Base-by-base conservation (phyloP, 164 flowering plant genomes). In the Annona squamosa region DNA sequence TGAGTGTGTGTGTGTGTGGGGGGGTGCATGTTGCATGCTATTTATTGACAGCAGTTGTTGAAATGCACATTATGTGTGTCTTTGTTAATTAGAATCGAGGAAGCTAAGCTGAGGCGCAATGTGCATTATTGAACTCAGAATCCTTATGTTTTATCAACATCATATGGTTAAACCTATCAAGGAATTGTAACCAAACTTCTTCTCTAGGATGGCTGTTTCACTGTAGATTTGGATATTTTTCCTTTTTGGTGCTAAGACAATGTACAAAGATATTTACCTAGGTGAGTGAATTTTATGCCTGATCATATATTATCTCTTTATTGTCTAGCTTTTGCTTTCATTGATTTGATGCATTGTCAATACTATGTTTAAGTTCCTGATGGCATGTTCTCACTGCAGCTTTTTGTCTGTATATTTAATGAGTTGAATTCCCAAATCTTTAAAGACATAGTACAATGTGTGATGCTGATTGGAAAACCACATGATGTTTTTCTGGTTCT, bases 71-170 rank as follows among this genome's bases (percentile, higher is more conserved):
- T 46, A 45, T 67, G 17, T 67, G 17, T 45, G n/a, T 67, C 46
- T 46, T 67, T 45, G 13, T 46, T 67, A 67, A 42, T 64, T 84
- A 95, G 98, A 79, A 77, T 95, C 69, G 99, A 95, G 82, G 99
- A n/a, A n/a, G n/a, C n/a, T n/a, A 95, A 83, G 99, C 89, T 63
- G 98, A 92, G 83, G 96, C 99, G n/a, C 94, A 93, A 71, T 95
- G 98, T 82, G 98, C 98, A 63, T 76, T 91, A 67, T 78, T 95
- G 73, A 85, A 93, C 82, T 79, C 84, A 52, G 98, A 90, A 79
- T 84, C 86, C 48, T 80, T 95, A 72, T 93, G 98, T 80, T 97
- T 95, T 78, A 85, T 52, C 13, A 52, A 16, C 13, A 52, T 52
- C 13, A 52, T 52, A 16, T 52, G 59, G 59, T 7, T 52, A 52